Evolutionary conservation across 75 land plant species (phyloP).

Genomic region (Pseudotsuga menziesii): DNA sequence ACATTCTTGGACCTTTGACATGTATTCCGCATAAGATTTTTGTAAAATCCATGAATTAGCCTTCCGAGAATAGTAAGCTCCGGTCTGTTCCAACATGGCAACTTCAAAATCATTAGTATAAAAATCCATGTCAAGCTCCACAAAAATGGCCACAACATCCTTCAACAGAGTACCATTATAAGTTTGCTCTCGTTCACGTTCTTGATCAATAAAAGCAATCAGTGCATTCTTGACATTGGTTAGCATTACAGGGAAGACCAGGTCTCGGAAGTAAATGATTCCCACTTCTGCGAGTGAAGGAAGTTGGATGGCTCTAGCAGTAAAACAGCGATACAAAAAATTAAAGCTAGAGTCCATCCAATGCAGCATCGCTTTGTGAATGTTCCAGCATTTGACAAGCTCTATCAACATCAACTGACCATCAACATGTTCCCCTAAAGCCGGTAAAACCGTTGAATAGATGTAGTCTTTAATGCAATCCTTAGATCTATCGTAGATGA

Average conservation of each 20-base stretch:
- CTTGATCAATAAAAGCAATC: slow-evolving; percentile 83
- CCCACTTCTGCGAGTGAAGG: slow-evolving; percentile 85
- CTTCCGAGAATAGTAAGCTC: slow-evolving; percentile 72
- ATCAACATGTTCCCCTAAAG: slow-evolving; percentile 68
- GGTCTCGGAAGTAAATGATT: slow-evolving; percentile 63
- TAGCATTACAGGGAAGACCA: slow-evolving; percentile 66
- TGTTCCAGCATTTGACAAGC: slow-evolving; percentile 4
- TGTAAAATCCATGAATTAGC: slow-evolving; percentile 82
- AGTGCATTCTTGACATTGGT: slow-evolving; percentile 76
- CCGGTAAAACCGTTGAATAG: slow-evolving; percentile 61
- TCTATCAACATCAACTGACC: slow-evolving; percentile 54
- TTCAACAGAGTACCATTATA: slow-evolving; percentile 76
- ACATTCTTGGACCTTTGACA: slow-evolving; percentile 83
- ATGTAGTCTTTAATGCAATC: slow-evolving; percentile 74
- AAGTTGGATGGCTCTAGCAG: slow-evolving; percentile 5
- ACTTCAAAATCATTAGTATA: slow-evolving; percentile 86
- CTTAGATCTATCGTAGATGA: slow-evolving; percentile 57
- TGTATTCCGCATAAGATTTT: slow-evolving; percentile 88
- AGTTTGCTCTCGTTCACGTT: slow-evolving; percentile 87
- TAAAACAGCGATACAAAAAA: slow-evolving; percentile 51
- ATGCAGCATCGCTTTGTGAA: slow-evolving; percentile 86
- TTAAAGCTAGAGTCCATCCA: slow-evolving; percentile 83
- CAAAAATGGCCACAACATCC: slow-evolving; percentile 80
- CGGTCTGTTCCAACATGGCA: slow-evolving; percentile 67
- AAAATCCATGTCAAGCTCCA: slow-evolving; percentile 77